Base-by-base conservation (phyloP, 2,329 filamentous ascomycete genomes). In the Monilinia fructicola region DNA sequence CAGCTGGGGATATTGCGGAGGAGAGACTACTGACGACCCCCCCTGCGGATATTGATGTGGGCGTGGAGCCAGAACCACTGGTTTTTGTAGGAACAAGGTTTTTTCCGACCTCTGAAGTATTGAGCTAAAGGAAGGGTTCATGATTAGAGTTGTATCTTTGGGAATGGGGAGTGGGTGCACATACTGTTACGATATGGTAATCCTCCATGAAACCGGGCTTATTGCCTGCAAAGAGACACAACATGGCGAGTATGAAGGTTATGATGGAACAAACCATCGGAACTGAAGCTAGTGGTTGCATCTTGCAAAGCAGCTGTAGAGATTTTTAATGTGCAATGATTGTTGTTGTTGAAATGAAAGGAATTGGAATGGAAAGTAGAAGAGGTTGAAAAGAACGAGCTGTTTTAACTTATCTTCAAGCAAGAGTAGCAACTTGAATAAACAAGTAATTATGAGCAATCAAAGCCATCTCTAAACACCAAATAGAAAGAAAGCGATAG, bases 221-320 rank as follows among this genome's bases (percentile, higher is more conserved):
- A 48, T 82, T 80, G 48, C 87, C 87, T 1, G 87, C 86, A 71
- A 87, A 87, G 67, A 89, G 79, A 73, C 83, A 86, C 11, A 88
- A 78, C 71, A 88, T 81, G 23, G 81, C 81, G 54, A 89, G 80
- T 26, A 88, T 79, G 52, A 88, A 82, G 4, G 85, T 84, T 40
- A 79, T 81, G 31, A 83, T 79, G 68, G 82, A 80, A 69, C 82
- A 81, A 54, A 82, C 71, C 53, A 81, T 74, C 9, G 84, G 84
- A n/a, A 86, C 71, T 26, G 85, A 69, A 18, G 81, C 80, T 42
- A 78, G 72, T n/a, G 76, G 73, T 46, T 81, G 79, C 82, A 84
- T 84, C 23, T 44, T 67, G 66, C 6, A 28, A 56, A 60, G 18
- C 11, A 31, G n/a, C 14, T 52, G 26, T n/a, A n/a, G 23, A 16